Evolutionary conservation across 148 eudicot species (phyloP).

Genomic region (Persicaria tinctoria): DNA sequence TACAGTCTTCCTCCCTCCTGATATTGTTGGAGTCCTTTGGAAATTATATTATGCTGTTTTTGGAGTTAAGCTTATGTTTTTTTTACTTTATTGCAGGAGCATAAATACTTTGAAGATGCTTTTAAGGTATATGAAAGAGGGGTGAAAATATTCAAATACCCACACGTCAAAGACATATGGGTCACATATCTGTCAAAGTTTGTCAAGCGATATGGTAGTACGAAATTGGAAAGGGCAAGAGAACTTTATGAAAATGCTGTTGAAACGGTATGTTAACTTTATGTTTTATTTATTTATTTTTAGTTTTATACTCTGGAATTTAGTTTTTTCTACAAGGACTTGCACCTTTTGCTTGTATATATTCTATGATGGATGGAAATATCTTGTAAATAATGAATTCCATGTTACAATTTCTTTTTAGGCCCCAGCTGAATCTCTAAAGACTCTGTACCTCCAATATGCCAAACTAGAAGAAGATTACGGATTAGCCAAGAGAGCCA

Average conservation of each 20-base stretch:
- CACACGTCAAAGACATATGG: constrained; percentile 97
- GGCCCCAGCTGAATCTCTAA: constrained; percentile 90
- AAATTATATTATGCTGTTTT: neutral
- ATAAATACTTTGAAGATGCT: constrained; percentile 93
- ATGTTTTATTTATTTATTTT: neutral
- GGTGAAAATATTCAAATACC: constrained; percentile 88
- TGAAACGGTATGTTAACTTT: constrained; percentile 48
- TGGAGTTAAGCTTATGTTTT: constrained; percentile 4
- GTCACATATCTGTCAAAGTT: constrained; percentile 84
- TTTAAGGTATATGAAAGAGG: constrained; percentile 98
- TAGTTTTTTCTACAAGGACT: neutral
- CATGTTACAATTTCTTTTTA: constrained; percentile 14
- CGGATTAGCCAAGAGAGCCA: constrained; percentile 87
- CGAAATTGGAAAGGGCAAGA: constrained; percentile 80
- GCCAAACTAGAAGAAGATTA: constrained; percentile 89
- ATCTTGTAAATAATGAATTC: neutral
- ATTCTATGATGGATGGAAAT: neutral
- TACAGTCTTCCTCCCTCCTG: constrained; percentile 18
- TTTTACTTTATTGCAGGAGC: constrained; percentile 41
- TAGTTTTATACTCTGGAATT: neutral
- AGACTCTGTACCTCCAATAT: constrained; percentile 77
- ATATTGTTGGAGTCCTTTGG: neutral
- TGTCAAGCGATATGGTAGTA: constrained; percentile 75
- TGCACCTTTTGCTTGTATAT: neutral
- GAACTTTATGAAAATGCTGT: constrained; percentile 94